A percentile compares a stretch with the other conserved stretches of the same genome.
These are phyloP conservation scores for Plectosphaerella plurivora DNA, from an alignment of 2,329 filamentous ascomycete genomes.

Conservation along the genomic window DNA sequence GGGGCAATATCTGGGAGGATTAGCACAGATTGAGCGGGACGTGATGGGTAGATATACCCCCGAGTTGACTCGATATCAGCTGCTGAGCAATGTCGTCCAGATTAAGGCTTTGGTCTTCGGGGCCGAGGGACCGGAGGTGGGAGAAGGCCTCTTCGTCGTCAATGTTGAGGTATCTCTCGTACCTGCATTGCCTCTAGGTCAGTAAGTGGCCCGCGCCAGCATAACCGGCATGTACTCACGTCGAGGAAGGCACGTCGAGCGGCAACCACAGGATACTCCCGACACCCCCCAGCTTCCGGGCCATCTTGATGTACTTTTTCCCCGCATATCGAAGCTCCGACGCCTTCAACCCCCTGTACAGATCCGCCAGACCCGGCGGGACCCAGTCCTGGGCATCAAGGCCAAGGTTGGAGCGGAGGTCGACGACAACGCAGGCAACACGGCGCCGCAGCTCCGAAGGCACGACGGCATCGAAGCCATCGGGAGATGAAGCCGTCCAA, in stretches of 20 bases:
- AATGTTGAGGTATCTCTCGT: slow-evolving; percentile 25
- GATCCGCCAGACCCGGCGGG: slow-evolving; percentile 11
- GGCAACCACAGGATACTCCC: slow-evolving; percentile 25
- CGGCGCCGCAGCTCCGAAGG: slow-evolving; percentile 19
- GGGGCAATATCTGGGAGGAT: background rate
- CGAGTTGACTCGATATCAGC: slow-evolving; percentile 9
- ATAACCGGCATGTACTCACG: slow-evolving; percentile 13
- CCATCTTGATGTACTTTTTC: slow-evolving; percentile 27
- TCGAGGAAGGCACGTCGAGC: slow-evolving; percentile 21
- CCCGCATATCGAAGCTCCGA: slow-evolving; percentile 22
- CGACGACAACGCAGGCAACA: slow-evolving; percentile 19
- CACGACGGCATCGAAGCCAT: slow-evolving; percentile 3
- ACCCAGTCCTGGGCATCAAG: slow-evolving; percentile 13
- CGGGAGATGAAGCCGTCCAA: slow-evolving; percentile 9
- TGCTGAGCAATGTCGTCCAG: slow-evolving; percentile 14
- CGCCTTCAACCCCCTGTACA: slow-evolving; percentile 14
- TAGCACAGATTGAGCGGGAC: too few relatives aligned
- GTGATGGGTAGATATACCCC: background rate
- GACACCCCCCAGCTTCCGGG: slow-evolving; percentile 18
- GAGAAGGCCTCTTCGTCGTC: slow-evolving; percentile 22
- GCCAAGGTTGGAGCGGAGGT: slow-evolving; percentile 19
- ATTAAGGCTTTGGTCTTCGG: background rate
- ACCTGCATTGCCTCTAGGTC: slow-evolving; percentile 11
- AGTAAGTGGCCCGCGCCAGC: background rate
- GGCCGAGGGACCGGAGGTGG: slow-evolving; percentile 12